These are phyloP conservation scores for Neopestalotiopsis sp. DNA, from an alignment of 2,329 filamentous ascomycete genomes.

Conservation along the genomic window DNA sequence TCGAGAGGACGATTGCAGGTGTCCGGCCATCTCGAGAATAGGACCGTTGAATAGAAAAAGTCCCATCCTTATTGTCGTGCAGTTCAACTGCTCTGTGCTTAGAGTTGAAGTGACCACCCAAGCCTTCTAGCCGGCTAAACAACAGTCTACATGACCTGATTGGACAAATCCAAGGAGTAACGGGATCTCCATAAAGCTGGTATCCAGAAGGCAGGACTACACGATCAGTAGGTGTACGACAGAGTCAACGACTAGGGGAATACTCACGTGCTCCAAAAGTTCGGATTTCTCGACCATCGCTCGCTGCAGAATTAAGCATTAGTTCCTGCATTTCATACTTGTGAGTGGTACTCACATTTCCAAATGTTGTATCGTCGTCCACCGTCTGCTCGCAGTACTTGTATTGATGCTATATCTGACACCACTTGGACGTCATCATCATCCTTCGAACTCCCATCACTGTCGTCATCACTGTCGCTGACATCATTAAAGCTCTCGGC, in stretches of 20 bases:
- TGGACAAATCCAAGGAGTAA: conserved; percentile 41
- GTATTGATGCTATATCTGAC: background rate
- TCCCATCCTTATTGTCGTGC: conserved; percentile 50
- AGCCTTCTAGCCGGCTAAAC: conserved; percentile 26
- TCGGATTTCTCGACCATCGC: background rate
- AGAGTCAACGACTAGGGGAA: background rate
- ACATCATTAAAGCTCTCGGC: background rate
- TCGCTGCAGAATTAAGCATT: background rate
- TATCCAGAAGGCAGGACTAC: conserved; percentile 41
- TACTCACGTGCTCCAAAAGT: conserved; percentile 30
- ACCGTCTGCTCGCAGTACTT: background rate
- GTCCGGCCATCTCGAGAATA: background rate
- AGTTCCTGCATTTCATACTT: background rate
- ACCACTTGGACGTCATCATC: background rate
- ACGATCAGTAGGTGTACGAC: background rate
- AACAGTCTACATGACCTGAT: conserved; percentile 42
- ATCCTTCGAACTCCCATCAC: background rate
- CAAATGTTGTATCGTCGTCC: conserved; percentile 12
- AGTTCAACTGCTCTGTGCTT: conserved; percentile 29
- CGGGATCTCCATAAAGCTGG: conserved; percentile 28
- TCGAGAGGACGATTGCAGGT: conserved; percentile 31
- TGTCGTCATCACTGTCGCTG: background rate
- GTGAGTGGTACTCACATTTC: conserved; percentile 8
- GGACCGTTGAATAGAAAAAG: conserved; percentile 36
- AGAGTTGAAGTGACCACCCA: conserved; percentile 32